These are phyloP conservation scores for Coemansia brasiliensis DNA, from an alignment of 192 early-diverging fungal genomes.

Conservation along the genomic window DNA sequence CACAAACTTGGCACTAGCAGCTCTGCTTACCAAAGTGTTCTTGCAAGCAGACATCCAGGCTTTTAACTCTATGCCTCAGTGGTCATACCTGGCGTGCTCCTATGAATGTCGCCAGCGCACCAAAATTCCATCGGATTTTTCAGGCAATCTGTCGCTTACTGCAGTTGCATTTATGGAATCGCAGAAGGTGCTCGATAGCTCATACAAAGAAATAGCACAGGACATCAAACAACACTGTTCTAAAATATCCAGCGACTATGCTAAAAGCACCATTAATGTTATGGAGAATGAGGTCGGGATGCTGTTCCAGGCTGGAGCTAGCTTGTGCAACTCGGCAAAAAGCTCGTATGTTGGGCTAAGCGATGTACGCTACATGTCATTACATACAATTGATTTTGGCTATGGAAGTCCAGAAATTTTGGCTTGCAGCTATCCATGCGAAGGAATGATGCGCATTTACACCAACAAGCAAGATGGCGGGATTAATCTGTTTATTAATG, in stretches of 20 bases:
- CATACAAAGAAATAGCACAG: slow-evolving; percentile 23
- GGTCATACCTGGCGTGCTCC: slow-evolving; percentile 31
- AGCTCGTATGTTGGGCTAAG: slow-evolving; percentile 36
- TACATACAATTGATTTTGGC: slow-evolving; percentile 44
- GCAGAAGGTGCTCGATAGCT: not conserved
- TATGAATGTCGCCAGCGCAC: slow-evolving; percentile 37
- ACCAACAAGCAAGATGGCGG: slow-evolving; percentile 46
- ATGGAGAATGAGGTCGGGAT: slow-evolving; percentile 40
- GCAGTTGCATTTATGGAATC: slow-evolving; percentile 22
- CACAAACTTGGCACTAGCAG: slow-evolving; percentile 16
- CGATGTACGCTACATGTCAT: slow-evolving; percentile 36
- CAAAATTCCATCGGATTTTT: slow-evolving; percentile 20
- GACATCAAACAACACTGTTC: slow-evolving; percentile 29
- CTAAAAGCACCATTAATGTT: slow-evolving; percentile 25
- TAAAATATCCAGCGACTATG: slow-evolving; percentile 24
- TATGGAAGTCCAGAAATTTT: slow-evolving; percentile 29
- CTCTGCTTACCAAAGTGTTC: slow-evolving; percentile 23
- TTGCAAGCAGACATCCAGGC: slow-evolving; percentile 21
- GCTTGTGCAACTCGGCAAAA: slow-evolving; percentile 32
- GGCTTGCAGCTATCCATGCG: slow-evolving; percentile 26
- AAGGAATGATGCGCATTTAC: slow-evolving; percentile 35
- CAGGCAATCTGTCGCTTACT: slow-evolving; percentile 35
- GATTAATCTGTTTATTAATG: slow-evolving; percentile 41
- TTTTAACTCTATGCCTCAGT: slow-evolving; percentile 15
- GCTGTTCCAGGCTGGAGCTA: slow-evolving; percentile 26